Percentiles rank a stretch among this genome's conserved stretches.
Evolutionary conservation across 2,329 filamentous ascomycete genomes (phyloP).

Genomic region (Orbilia brochopaga): DNA sequence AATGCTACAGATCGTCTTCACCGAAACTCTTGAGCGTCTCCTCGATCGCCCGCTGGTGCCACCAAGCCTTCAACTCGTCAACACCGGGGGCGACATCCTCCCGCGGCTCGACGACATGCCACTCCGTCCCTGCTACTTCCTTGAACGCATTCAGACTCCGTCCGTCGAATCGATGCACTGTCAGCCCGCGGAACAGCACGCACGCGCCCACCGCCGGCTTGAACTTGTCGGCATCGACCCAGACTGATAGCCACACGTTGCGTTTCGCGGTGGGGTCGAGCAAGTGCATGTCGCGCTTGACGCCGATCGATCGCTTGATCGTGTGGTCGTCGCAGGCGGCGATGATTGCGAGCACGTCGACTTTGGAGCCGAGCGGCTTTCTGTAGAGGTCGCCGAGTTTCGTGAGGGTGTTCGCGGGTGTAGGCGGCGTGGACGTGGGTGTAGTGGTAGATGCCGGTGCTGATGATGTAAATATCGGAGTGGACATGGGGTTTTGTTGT

Average conservation of each 20-base stretch:
- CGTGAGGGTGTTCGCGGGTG: conserved; percentile 35
- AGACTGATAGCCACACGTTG: conserved; percentile 47
- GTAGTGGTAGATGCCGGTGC: no score
- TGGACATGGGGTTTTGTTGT: conserved; percentile 33
- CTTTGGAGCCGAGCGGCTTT: conserved; percentile 27
- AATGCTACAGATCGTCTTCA: conserved; percentile 10
- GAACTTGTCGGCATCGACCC: conserved; percentile 42
- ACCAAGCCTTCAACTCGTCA: conserved; percentile 34
- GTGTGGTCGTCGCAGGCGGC: conserved; percentile 18
- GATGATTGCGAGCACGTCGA: conserved; percentile 30
- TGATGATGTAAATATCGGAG: no score
- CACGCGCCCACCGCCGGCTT: conserved; percentile 24
- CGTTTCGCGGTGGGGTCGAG: conserved; percentile 32
- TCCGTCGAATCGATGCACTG: conserved; percentile 42
- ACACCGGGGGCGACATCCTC: conserved; percentile 23
- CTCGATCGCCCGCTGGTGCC: conserved; percentile 24
- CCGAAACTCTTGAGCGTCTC: conserved; percentile 27
- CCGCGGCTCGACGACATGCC: conserved; percentile 28
- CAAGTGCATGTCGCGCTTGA: conserved; percentile 50
- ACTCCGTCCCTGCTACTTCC: conserved; percentile 13
- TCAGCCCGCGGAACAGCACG: conserved; percentile 42
- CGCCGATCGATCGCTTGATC: conserved; percentile 45
- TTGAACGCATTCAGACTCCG: conserved; percentile 49
- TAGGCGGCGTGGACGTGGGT: conserved; percentile 19
- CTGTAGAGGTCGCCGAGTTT: conserved; percentile 40